These are phyloP conservation scores for Hymenotorrendiella dingleyae DNA, from an alignment of 2,329 filamentous ascomycete species.

Conservation along the genomic window DNA sequence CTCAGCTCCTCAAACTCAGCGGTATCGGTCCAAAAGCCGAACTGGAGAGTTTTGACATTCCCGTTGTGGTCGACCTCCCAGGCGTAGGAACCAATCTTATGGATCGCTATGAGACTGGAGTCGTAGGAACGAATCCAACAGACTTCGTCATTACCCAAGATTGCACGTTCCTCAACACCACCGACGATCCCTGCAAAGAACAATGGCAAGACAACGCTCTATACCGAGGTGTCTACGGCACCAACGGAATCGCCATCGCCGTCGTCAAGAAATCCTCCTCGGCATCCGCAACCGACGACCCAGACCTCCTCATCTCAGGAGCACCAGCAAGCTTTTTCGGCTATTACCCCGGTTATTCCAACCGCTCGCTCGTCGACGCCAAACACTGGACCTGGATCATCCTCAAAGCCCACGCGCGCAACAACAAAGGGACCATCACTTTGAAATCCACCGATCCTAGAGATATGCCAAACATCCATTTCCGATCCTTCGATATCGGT, in stretches of 20 bases:
- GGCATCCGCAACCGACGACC: constrained; percentile 33
- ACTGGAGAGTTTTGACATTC: constrained; percentile 38
- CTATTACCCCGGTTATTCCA: constrained; percentile 38
- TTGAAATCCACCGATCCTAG: constrained; percentile 58
- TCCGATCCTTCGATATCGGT: constrained; percentile 52
- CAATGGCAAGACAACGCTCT: constrained; percentile 17
- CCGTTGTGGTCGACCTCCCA: constrained; percentile 46
- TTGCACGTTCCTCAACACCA: constrained; percentile 31
- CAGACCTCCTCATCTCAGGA: constrained; percentile 33
- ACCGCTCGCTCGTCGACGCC: constrained; percentile 22
- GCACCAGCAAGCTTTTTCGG: constrained; percentile 33
- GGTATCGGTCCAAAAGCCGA: constrained; percentile 37
- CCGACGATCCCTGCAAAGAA: constrained; percentile 32
- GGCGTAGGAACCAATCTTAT: constrained; percentile 49
- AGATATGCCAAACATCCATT: constrained; percentile 56
- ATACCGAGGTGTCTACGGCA: constrained; percentile 24
- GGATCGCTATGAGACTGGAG: constrained; percentile 47
- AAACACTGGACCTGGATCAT: constrained; percentile 35
- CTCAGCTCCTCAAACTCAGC: constrained; percentile 42
- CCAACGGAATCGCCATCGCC: constrained; percentile 46
- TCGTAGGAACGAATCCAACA: constrained; percentile 36
- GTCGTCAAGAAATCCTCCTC: constrained; percentile 28
- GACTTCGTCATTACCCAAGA: constrained; percentile 33
- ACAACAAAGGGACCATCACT: constrained; percentile 54
- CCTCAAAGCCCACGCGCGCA: constrained; percentile 59